Conservation (phyloP, 805 yeast species). For the Kluyveromyces siamensis region DNA sequence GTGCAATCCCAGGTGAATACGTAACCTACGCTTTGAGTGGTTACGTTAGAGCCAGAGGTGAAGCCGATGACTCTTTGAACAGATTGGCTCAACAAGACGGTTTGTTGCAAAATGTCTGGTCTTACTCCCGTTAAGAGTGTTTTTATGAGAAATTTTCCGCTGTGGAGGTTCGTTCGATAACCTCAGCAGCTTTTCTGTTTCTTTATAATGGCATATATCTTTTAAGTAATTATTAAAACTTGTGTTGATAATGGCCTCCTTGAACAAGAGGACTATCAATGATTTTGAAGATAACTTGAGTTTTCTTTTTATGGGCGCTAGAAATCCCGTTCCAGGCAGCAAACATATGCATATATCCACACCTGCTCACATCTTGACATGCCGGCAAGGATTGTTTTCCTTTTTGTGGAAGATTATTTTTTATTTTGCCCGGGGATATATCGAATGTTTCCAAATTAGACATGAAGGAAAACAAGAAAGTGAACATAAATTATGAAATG, state of each 20-base stretch:
- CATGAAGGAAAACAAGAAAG: background rate
- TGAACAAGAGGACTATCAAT: no score
- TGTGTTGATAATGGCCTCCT: background rate
- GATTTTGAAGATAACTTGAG: no score
- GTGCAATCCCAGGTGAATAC: constrained; percentile 82
- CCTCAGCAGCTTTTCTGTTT: background rate
- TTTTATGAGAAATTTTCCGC: background rate
- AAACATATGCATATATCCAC: no score
- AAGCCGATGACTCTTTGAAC: constrained; percentile 98
- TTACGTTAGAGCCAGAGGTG: constrained; percentile 97
- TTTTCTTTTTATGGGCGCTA: background rate
- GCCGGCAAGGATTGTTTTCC: background rate
- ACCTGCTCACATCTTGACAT: no score
- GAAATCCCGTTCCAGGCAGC: no score
- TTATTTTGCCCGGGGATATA: background rate
- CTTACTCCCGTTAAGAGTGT: constrained; percentile 73
- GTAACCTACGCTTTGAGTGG: constrained; percentile 96
- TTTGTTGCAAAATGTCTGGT: constrained; percentile 91
- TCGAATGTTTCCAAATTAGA: background rate
- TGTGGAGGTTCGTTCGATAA: background rate
- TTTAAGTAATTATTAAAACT: constrained; percentile 1
- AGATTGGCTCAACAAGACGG: constrained; percentile 99
- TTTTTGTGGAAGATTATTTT: background rate
- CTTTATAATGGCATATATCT: constrained; percentile 3
- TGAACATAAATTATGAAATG: background rate